Evolutionary conservation across 179 eudicot genomes (phyloP).

Genomic region (Spergularia azorica): DNA sequence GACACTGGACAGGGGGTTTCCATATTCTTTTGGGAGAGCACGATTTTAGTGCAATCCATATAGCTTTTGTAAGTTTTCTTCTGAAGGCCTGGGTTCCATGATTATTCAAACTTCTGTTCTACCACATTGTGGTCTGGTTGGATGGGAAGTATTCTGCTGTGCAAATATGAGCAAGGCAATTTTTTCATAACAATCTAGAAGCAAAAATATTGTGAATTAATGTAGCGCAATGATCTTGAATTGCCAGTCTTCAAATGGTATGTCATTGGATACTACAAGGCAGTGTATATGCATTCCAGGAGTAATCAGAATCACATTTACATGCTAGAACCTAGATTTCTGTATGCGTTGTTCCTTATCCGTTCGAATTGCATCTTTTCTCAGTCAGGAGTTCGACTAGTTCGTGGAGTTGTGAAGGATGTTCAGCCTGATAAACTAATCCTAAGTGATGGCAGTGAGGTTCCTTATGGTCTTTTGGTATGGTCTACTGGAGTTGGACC

Average conservation of each 20-base stretch:
- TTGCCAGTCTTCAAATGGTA: background rate
- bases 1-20: too few species aligned
- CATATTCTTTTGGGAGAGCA: too few species aligned
- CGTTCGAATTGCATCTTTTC: constrained; percentile 28
- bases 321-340: constrained; percentile 10
- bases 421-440: constrained; percentile 72
- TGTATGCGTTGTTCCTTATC: background rate
- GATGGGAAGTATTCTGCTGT: too few species aligned
- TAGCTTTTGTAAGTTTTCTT: too few species aligned
- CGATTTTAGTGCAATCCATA: too few species aligned
- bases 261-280: too few species aligned
- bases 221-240: background rate
- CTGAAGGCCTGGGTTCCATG: too few species aligned
- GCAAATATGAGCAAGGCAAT: too few species aligned
- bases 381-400: constrained; percentile 98
- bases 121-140: background rate
- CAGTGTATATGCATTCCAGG: background rate
- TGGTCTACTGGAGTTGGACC: constrained; percentile 99
- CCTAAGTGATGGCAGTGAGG: constrained; percentile 81
- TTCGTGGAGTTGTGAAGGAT: constrained; percentile 92
- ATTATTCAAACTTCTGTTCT: background rate
- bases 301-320: background rate
- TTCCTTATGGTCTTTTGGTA: constrained; percentile 92
- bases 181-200: too few species aligned
- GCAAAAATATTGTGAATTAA: background rate